Evolutionary conservation across 225 moss, liverwort and hornwort species (phyloP).

Genomic region (Pleurozium schreberi): DNA sequence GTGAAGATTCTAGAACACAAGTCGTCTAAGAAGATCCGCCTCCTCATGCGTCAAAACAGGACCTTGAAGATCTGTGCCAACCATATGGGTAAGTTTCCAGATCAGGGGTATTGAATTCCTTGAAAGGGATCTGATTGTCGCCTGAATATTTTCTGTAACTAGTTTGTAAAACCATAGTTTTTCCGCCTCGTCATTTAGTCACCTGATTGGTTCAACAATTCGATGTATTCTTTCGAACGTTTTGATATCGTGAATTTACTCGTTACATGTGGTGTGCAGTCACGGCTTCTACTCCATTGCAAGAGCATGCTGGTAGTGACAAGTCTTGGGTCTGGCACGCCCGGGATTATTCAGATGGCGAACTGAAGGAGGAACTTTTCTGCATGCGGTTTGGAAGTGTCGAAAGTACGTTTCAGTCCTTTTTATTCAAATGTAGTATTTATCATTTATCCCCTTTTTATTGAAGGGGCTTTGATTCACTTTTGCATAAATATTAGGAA

Average conservation of each 20-base stretch:
- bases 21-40: slow-evolving; percentile 56
- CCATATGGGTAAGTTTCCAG: slow-evolving; percentile 46
- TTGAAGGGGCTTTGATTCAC: not conserved
- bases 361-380: slow-evolving; percentile 82
- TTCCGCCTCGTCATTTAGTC: not conserved
- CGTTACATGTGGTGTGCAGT: slow-evolving; percentile 25
- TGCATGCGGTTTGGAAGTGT: slow-evolving; percentile 75
- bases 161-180: no score
- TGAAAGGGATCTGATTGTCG: not conserved
- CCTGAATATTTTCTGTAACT: not conserved
- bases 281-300: slow-evolving; percentile 59
- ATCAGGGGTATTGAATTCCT: not conserved
- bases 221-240: not conserved
- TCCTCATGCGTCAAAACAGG: slow-evolving; percentile 93
- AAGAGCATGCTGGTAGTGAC: slow-evolving; percentile 97
- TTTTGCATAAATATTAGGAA: not conserved
- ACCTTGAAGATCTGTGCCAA: slow-evolving; percentile 93
- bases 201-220: no score
- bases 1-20: slow-evolving; percentile 87
- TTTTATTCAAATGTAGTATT: not conserved
- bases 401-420: slow-evolving; percentile 48
- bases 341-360: slow-evolving; percentile 81
- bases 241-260: not conserved
- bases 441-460: no score
- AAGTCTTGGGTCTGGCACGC: slow-evolving; percentile 99